A percentile compares a stretch with the other conserved stretches of the same genome.
phyloP scores from a whole-genome alignment of 257 asterid genomes.

The Cynanchum wilfordii region DNA sequence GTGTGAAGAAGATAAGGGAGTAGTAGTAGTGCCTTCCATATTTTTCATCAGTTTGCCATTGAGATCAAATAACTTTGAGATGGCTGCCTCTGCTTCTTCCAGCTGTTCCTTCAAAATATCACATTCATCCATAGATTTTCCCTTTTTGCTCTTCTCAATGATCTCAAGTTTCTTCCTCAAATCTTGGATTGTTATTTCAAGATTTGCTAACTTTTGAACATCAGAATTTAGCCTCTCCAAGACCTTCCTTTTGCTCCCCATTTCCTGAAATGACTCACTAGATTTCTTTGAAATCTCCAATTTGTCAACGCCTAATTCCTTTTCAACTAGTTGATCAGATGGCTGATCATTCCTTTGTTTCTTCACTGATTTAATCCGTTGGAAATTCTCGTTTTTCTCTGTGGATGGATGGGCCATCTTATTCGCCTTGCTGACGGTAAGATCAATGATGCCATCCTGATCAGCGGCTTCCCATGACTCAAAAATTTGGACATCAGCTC shows the following conservation, averaged over 20 bases:
- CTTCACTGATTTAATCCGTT: constrained; percentile 42
- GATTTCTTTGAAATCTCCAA: constrained; percentile 53
- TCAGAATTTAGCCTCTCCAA: constrained; percentile 83
- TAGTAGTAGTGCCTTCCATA: constrained; percentile 30
- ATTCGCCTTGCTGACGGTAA: constrained; percentile 24
- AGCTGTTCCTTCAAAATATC: constrained; percentile 74
- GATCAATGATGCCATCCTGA: constrained; percentile 28
- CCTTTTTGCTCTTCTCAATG: constrained; percentile 68
- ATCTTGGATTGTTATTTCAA: constrained; percentile 76
- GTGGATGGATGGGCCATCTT: constrained; percentile 25
- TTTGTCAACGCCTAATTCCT: constrained; percentile 55
- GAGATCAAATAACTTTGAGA: constrained; percentile 65
- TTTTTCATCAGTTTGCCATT: constrained; percentile 59
- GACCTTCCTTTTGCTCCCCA: constrained; percentile 66
- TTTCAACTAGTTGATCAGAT: constrained; percentile 33
- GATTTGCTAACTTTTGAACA: constrained; percentile 77
- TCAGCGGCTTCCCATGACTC: constrained; percentile 39
- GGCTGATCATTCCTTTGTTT: constrained; percentile 38
- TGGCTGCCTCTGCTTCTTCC: constrained; percentile 67
- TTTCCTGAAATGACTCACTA: constrained; percentile 51
- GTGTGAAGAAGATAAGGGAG: constrained; percentile 36
- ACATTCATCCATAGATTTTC: constrained; percentile 70
- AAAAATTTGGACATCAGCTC: constrained; percentile 35
- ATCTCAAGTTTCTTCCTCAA: constrained; percentile 69
- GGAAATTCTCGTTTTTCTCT: constrained; percentile 23